Percentiles rank a stretch among this genome's conserved stretches.
These are phyloP conservation scores for Populus ilicifolia DNA, from an alignment of 345 rosid genomes.

Conservation along the genomic window DNA sequence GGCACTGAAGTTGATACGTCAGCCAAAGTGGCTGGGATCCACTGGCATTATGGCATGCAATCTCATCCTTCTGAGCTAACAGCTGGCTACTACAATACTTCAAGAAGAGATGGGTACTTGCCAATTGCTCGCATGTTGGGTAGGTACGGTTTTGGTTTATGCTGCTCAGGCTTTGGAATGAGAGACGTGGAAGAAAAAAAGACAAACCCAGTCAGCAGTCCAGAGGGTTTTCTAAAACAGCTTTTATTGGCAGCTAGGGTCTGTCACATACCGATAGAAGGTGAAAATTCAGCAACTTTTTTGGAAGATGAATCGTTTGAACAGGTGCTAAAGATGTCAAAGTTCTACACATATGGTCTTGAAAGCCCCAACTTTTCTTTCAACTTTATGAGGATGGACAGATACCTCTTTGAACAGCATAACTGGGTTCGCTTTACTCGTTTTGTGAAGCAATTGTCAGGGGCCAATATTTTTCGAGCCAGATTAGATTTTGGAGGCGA, in stretches of 20 bases:
- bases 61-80: constrained; percentile 51
- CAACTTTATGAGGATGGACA: constrained; percentile 48
- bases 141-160: constrained; percentile 34
- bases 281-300: constrained; percentile 34
- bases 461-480: constrained; percentile 36
- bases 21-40: constrained; percentile 43
- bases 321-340: constrained; percentile 45
- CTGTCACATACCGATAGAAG: constrained; percentile 38
- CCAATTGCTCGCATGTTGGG: constrained; percentile 45
- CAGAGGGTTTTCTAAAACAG: constrained; percentile 43
- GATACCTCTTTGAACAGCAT: constrained; percentile 31
- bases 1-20: constrained; percentile 34
- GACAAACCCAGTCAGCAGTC: constrained; percentile 37
- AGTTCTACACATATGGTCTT: constrained; percentile 30
- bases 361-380: constrained; percentile 32
- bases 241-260: constrained; percentile 38
- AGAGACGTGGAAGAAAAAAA: constrained; percentile 36
- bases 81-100: constrained; percentile 51
- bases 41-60: constrained; percentile 43
- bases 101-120: constrained; percentile 40
- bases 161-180: constrained; percentile 46
- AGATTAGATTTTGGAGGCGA: constrained; percentile 28
- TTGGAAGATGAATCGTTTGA: constrained; percentile 35
- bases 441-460: constrained; percentile 44
- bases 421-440: constrained; percentile 41